Percentiles rank a stretch among this genome's conserved stretches.
Evolutionary conservation across 176 grass and related monocot species (phyloP).

Genomic region (Aegilops tauschii): DNA sequence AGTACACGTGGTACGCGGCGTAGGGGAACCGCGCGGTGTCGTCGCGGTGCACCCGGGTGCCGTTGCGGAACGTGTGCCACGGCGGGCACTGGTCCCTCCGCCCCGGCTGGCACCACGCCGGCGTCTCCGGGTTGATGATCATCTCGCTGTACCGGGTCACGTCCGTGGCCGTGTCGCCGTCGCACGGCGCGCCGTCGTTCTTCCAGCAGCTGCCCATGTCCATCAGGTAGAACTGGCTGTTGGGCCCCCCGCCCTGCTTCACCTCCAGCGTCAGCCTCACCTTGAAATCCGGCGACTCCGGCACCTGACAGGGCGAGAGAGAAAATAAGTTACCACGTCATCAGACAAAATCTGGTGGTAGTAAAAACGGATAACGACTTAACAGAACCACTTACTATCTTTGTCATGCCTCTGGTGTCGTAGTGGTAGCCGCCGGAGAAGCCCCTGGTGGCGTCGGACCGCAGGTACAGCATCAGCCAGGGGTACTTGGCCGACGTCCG

Average conservation of each 20-base stretch:
- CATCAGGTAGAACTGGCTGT: slow-evolving; percentile 91
- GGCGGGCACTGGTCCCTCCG: slow-evolving; percentile 62
- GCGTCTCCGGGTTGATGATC: slow-evolving; percentile 82
- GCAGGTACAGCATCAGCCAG: slow-evolving; percentile 92
- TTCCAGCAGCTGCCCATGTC: slow-evolving; percentile 99
- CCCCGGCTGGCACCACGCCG: slow-evolving; percentile 56
- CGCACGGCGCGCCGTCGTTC: slow-evolving; percentile 69
- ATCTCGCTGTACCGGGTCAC: slow-evolving; percentile 97
- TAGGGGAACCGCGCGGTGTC: slow-evolving; percentile 64
- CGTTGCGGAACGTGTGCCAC: slow-evolving; percentile 88
- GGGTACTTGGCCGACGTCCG: slow-evolving; percentile 70
- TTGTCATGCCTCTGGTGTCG: slow-evolving; percentile 92
- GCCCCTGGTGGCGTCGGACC: slow-evolving; percentile 78
- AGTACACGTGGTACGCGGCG: slow-evolving; percentile 80
- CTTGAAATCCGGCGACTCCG: slow-evolving; percentile 84
- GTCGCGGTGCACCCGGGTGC: slow-evolving; percentile 60
- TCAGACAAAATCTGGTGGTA: too few relatives aligned
- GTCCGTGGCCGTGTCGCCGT: slow-evolving; percentile 66
- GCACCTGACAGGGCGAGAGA: slow-evolving; percentile 38
- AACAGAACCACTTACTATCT: slow-evolving; percentile 50
- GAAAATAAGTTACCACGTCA: too few relatives aligned
- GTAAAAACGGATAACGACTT: not conserved
- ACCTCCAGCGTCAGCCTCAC: slow-evolving; percentile 64
- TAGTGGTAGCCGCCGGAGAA: slow-evolving; percentile 98
- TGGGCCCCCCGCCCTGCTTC: slow-evolving; percentile 60